These are phyloP conservation scores for Debaryomyces hansenii DNA, from an alignment of 805 yeast species.

Conservation along the genomic window DNA sequence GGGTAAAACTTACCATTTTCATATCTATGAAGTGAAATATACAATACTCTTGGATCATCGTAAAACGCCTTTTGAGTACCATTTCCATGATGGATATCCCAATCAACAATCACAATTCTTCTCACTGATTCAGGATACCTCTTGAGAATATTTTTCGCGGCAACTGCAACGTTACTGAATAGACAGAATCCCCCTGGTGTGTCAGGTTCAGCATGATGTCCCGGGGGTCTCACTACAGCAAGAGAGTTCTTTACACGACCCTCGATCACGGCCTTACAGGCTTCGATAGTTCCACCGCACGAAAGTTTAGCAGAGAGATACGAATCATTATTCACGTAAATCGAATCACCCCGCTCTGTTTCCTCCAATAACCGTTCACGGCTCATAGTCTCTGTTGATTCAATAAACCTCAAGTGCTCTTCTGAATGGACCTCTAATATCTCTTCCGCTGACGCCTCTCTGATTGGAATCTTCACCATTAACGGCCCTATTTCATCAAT, in stretches of 20 bases:
- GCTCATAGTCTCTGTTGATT: constrained; percentile 73
- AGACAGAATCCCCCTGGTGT: constrained; percentile 96
- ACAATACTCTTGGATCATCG: constrained; percentile 86
- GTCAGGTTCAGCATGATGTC: constrained; percentile 98
- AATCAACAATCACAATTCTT: constrained; percentile 80
- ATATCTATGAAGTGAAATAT: constrained; percentile 88
- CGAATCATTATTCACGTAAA: constrained; percentile 91
- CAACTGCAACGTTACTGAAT: constrained; percentile 95
- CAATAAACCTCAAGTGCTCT: constrained; percentile 74
- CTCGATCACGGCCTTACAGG: constrained; percentile 92
- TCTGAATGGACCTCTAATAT: constrained; percentile 81
- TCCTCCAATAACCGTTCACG: constrained; percentile 74
- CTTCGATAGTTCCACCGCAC: constrained; percentile 97
- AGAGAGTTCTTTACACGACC: constrained; percentile 87
- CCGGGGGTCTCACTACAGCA: constrained; percentile 98
- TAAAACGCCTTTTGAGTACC: constrained; percentile 94
- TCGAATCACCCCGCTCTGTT: constrained; percentile 92
- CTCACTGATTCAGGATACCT: constrained; percentile 87
- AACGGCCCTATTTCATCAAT: constrained; percentile 76
- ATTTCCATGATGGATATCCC: constrained; percentile 99
- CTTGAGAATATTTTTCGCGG: constrained; percentile 81
- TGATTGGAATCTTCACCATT: constrained; percentile 85
- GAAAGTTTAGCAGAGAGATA: constrained; percentile 82
- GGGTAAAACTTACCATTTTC: constrained; percentile 94
- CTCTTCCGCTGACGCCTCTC: constrained; percentile 88